Evolutionary conservation across 345 rosid genomes (phyloP).

Genomic region (Populus deltoides): DNA sequence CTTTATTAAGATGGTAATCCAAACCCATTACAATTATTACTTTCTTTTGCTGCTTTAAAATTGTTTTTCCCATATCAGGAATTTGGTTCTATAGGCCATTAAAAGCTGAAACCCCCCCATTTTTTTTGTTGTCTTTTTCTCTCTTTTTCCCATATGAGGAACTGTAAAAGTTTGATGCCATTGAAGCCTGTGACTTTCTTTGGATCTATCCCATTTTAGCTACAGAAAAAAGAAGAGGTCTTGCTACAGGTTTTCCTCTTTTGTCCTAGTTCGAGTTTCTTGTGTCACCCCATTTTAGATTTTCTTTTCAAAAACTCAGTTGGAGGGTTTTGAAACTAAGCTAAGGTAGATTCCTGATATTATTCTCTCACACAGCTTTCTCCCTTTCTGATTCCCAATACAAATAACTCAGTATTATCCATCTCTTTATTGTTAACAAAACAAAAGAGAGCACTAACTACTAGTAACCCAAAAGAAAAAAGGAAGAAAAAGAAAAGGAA

Average conservation of each 20-base stretch:
- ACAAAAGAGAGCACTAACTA: neutral
- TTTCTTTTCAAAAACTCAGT: slow-evolving; percentile 8
- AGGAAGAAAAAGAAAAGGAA: neutral
- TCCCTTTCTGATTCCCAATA: slow-evolving; percentile 32
- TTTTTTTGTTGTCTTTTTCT: slow-evolving; percentile 17
- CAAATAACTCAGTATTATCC: neutral
- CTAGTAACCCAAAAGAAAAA: neutral
- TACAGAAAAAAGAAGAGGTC: neutral
- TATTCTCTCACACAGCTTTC: slow-evolving; percentile 32
- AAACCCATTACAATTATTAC: slow-evolving; percentile 10
- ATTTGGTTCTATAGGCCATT: neutral
- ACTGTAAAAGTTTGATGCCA: slow-evolving; percentile 26
- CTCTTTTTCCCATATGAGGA: slow-evolving; percentile 3
- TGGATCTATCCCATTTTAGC: slow-evolving; percentile 19
- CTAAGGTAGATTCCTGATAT: slow-evolving; percentile 47
- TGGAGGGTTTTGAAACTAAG: slow-evolving; percentile 33
- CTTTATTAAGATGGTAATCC: slow-evolving; percentile 5
- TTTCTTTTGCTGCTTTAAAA: neutral
- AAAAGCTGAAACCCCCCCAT: neutral
- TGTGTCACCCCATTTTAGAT: slow-evolving; percentile 6
- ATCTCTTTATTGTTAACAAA: neutral
- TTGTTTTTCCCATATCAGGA: neutral
- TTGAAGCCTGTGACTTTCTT: slow-evolving; percentile 33
- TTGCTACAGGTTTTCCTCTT: slow-evolving; percentile 13
- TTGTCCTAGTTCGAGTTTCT: slow-evolving; percentile 9